phyloP scores from a whole-genome alignment of 768 basidiomycete genomes.

The Mycena maculata region DNA sequence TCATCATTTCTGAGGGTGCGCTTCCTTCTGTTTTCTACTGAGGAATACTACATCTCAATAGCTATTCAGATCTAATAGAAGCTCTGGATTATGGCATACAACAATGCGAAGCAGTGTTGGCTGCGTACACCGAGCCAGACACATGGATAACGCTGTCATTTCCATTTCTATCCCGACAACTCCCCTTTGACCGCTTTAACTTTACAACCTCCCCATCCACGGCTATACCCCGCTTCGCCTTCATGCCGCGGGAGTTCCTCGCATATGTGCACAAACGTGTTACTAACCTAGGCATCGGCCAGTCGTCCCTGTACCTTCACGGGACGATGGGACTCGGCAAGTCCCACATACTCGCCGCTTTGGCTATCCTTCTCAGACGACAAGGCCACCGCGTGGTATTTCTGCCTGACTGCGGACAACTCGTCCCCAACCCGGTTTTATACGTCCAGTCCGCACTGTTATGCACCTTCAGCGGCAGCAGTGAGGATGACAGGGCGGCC shows the following conservation, averaged over 20 bases:
- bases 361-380: background rate
- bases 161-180: background rate
- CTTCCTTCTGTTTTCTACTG: too few relatives aligned
- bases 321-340: conserved; percentile 8
- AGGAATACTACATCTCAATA: background rate
- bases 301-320: background rate
- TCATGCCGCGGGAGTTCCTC: conserved; percentile 4
- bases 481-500: background rate
- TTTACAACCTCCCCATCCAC: background rate
- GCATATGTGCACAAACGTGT: background rate
- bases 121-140: background rate
- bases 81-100: too few relatives aligned
- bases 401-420: background rate
- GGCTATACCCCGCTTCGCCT: background rate
- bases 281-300: background rate
- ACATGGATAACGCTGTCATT: background rate
- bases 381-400: conserved; percentile 5
- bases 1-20: too few relatives aligned
- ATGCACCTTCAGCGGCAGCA: background rate
- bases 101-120: too few relatives aligned
- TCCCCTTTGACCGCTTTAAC: background rate
- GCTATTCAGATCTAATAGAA: background rate
- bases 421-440: background rate
- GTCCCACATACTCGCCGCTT: background rate
- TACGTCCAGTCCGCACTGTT: background rate